Base-by-base conservation (phyloP, 2,329 filamentous ascomycete species). In the Colletotrichum musae region DNA sequence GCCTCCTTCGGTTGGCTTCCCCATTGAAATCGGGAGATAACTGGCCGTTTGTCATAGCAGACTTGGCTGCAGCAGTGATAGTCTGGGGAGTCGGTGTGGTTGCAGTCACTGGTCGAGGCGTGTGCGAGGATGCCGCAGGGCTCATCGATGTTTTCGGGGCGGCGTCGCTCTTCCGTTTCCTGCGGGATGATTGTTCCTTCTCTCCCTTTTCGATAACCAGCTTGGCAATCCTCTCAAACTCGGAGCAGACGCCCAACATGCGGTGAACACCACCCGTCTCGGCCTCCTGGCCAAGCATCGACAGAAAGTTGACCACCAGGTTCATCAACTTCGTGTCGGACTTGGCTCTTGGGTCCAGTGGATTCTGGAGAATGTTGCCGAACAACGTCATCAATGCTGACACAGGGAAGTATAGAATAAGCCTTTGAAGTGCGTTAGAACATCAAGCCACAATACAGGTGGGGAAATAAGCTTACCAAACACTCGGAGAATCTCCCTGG, bases 361-460 rank as follows among this genome's bases (percentile, higher is more conserved):
- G 96, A 74, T 98, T 98, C 78, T 99, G 96, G 1, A 99, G 82
- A 54, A 98, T 97, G 76, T 98, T 98, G 68, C 95, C 95, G 76
- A 99, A 99, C 2, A 99, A 84, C 0, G 96, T 98, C 52, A 99
- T 94, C 5, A 98, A 88, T 1, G 96, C 93, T 0, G 96, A 97
- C 9, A 99, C 95, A 0, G 96, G 96, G 81, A 97, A 99, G 81
- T 99, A 99, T 12, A 98, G 84, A 73, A 98, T 94, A 77, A 99
- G 88, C 94, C 89, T 91, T 69, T 41, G 24, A 50, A 64, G 13
- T 83, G 76, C 83, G 79, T 64, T 69, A 57, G 10, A n/a, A 47
- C 6, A 18, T 21, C 6, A 28, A 47, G 4, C 32, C 16, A 48
- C 6, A 28, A 36, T 36, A 18, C 57, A 47, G 53, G 28, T 15